Evolutionary conservation across 805 yeast genomes (phyloP).

Genomic region (Yamadazyma akitaensis): DNA sequence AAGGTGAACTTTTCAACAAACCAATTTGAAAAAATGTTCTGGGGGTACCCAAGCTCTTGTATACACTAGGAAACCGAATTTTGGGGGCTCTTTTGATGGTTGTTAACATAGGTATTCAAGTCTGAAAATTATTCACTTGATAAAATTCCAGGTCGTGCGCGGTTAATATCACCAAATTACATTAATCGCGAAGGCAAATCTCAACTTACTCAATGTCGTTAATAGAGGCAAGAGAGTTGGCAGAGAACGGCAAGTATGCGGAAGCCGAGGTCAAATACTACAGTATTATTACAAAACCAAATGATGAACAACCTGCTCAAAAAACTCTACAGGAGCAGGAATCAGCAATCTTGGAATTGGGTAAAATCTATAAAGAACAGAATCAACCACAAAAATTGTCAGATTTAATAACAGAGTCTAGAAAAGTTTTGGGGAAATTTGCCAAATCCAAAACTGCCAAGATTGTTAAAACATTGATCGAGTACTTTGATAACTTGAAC

Average conservation of each 20-base stretch:
- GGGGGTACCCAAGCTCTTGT: too few relatives aligned
- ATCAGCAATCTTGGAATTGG: conserved; percentile 69
- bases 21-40: neutral
- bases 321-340: conserved; percentile 48
- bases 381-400: conserved; percentile 50
- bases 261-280: conserved; percentile 62
- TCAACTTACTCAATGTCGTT: conserved; percentile 19
- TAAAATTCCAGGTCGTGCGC: neutral
- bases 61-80: neutral
- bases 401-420: conserved; percentile 62
- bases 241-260: conserved; percentile 43
- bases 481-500: conserved; percentile 61
- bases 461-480: conserved; percentile 77
- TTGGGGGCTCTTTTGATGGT: neutral
- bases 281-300: conserved; percentile 30
- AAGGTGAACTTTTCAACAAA: neutral
- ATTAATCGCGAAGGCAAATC: neutral
- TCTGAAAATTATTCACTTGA: neutral
- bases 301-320: conserved; percentile 17
- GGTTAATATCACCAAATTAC: neutral
- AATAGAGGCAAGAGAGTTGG: conserved; percentile 61
- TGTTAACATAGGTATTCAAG: neutral
- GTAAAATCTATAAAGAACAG: conserved; percentile 58
- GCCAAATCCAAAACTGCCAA: conserved; percentile 96
- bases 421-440: conserved; percentile 67